Conservation (phyloP, 73 alveolate species). For the Tetrahymena borealis region DNA sequence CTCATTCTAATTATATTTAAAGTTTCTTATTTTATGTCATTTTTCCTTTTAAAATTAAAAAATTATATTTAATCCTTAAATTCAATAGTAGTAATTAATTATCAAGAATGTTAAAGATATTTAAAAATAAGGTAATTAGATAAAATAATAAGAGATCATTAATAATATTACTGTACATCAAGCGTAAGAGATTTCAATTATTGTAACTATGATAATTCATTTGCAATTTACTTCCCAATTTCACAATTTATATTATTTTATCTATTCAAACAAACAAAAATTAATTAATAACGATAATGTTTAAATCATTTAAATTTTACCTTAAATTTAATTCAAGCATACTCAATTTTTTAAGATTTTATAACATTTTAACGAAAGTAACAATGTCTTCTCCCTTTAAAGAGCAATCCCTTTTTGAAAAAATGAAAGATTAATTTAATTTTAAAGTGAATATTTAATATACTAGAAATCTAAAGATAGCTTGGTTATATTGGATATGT, state of each 20-base stretch:
- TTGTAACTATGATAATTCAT: background rate
- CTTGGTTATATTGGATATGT: background rate
- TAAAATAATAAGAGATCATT: background rate
- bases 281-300: background rate
- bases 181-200: background rate
- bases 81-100: background rate
- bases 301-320: background rate
- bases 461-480: background rate
- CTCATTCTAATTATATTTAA: too few species aligned
- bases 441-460: background rate
- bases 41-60: too few species aligned
- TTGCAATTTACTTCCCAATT: background rate
- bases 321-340: background rate
- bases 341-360: background rate
- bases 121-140: too few species aligned
- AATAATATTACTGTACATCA: background rate
- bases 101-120: too few species aligned
- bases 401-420: background rate
- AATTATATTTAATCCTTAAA: too few species aligned
- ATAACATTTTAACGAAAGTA: background rate
- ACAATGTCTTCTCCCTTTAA: background rate
- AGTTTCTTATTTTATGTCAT: too few species aligned
- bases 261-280: background rate
- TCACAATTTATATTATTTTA: background rate
- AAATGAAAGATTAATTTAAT: background rate